Evolutionary conservation across 176 grass and related monocot genomes (phyloP), one percentile per base, ranked within the genome.

Genomic region (Eleusine coracana): DNA sequence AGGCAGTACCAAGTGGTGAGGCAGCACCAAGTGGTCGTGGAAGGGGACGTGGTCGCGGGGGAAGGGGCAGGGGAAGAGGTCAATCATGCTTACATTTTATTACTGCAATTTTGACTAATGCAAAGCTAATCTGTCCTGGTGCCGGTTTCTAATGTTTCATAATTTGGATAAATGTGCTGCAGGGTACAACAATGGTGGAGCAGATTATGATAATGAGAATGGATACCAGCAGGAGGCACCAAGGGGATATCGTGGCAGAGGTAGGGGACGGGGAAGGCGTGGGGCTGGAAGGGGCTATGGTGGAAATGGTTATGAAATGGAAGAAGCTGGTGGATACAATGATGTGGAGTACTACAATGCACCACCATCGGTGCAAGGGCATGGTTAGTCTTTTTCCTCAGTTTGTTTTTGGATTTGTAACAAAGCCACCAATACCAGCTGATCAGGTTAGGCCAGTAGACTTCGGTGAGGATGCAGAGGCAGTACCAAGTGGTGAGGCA

Each of bases 401-500:
- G 54, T 52, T 46, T 44, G 6, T 71, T 45, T 60, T 25, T 51
- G 52, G 10, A 34, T 20, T 16, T 41, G 16, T 3, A 61, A 75
- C 36, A 5, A 55, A 95, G 68, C 64, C 78, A 66, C 92, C 92
- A 1, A 86, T 95, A 76, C 92, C 92, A 46, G 74, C 40, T 70
- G 92, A 95, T 74, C 90, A 88, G 87, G 90, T 95, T 41, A 95
- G 82, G 80, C 67, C 92, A 68, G 77, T 78, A 72, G 90, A 95
- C 13, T 88, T 90, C 1, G 75, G 86, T 60, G 83, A 88, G 25
- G 93, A 90, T 56, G 71, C 67, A 82, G 83, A 74, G 74, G 40
- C 75, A 86, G 93, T 88, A 23, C 7, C 21, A 59, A 59, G 18
- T 23, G 54, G 20, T n/a, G 54, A 58, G 71, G 70, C 75, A 1